Percentiles rank a stretch among this genome's conserved stretches.
These are phyloP conservation scores for Albifimbria verrucaria DNA, from an alignment of 2,329 filamentous ascomycete genomes.

Conservation along the genomic window DNA sequence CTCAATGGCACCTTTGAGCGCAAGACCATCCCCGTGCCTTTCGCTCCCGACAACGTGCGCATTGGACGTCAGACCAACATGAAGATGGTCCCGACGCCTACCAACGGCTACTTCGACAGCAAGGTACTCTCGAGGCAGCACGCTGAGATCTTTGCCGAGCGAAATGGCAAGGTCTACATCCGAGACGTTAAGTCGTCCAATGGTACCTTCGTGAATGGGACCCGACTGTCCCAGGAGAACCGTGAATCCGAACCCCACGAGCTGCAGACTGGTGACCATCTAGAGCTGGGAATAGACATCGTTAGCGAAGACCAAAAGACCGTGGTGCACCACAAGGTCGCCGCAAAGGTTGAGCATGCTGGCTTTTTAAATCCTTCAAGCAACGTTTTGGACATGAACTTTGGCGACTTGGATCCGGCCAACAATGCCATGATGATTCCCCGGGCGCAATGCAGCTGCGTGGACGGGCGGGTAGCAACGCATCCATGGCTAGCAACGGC, in stretches of 20 bases:
- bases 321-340: slow-evolving; percentile 97
- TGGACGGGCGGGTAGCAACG: slow-evolving; percentile 65
- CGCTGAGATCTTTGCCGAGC: slow-evolving; percentile 89
- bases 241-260: slow-evolving; percentile 95
- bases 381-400: slow-evolving; percentile 83
- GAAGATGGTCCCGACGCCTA: slow-evolving; percentile 85
- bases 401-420: slow-evolving; percentile 84
- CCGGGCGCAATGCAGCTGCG: slow-evolving; percentile 68
- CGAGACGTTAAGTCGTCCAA: slow-evolving; percentile 98
- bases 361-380: slow-evolving; percentile 73
- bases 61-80: slow-evolving; percentile 97
- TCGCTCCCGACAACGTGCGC: slow-evolving; percentile 86
- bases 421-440: slow-evolving; percentile 71
- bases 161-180: slow-evolving; percentile 88
- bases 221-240: slow-evolving; percentile 87
- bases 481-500: slow-evolving; percentile 59
- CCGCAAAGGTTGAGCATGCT: slow-evolving; percentile 93
- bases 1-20: slow-evolving; percentile 96
- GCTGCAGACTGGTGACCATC: slow-evolving; percentile 82
- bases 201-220: slow-evolving; percentile 94
- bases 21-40: slow-evolving; percentile 93
- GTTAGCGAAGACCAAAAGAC: slow-evolving; percentile 98
- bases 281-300: slow-evolving; percentile 97
- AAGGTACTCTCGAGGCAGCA: slow-evolving; percentile 96
- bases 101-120: slow-evolving; percentile 96